Evolutionary conservation across 352 stramenopile species (phyloP), one percentile per base, ranked within the genome.

Genomic region (Pythium angustatum): DNA sequence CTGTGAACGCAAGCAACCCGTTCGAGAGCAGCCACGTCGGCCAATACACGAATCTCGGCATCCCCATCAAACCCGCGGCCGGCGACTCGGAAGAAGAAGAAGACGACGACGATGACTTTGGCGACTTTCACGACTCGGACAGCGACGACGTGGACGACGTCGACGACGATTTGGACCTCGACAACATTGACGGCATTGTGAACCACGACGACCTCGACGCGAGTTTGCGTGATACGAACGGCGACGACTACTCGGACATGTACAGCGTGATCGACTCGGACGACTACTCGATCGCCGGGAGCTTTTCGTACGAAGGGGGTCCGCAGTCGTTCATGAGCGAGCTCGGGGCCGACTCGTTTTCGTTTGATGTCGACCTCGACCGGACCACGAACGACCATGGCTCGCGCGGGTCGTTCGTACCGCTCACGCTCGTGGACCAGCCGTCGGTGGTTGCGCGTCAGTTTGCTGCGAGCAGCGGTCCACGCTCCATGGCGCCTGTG

Each of bases 231-330:
- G 50, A 58, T 22, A 56, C 49, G 31, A 56, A 56, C 38, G n/a
- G n/a, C n/a, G 17, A 47, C 38, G 36, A 19, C 8, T 58, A 59
- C 30, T 33, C 44, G 3, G 62, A 69, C 48, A 12, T 31, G 5
- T 58, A 45, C 12, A 58, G 50, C 34, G 30, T 58, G 12, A 33
- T 58, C 7, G 50, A 58, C 34, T 45, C 57, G 24, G 50, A 65
- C 36, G 53, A 68, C 40, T 68, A 63, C 62, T 63, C 62, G 47
- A 63, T 68, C 47, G 62, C 62, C n/a, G 62, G 62, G n/a, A 68
- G 62, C 47, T 68, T 68, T 21, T 63, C 43, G 22, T 68, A 63
- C 53, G 62, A 68, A 21, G 38, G 40, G 28, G 56, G 44, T 34
- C 43, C 53, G n/a, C 58, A 55, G 54, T 68, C 62, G 44, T 68